phyloP scores from a whole-genome alignment of 2,329 filamentous ascomycete genomes.

The Alternaria sp. region DNA sequence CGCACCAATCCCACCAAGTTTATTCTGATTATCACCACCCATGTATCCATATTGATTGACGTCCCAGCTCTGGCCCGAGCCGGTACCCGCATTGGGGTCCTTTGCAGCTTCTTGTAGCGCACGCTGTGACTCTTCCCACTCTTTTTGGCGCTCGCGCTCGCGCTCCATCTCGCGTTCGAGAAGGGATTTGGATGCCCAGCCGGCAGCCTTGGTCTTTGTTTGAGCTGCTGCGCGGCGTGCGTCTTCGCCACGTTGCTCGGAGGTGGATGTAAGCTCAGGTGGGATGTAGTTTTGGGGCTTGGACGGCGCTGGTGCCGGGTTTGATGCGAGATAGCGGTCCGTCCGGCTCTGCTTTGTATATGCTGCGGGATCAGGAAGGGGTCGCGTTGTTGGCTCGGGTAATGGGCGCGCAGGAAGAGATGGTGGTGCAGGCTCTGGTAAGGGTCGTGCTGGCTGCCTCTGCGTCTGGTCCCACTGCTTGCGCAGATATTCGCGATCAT shows the following conservation, averaged over 20 bases:
- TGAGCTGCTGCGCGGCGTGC: constrained; percentile 67
- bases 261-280: constrained; percentile 65
- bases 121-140: constrained; percentile 81
- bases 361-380: constrained; percentile 46
- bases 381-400: constrained; percentile 45
- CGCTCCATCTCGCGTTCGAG: constrained; percentile 83
- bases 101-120: constrained; percentile 66
- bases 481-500: constrained; percentile 71
- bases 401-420: constrained; percentile 60
- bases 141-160: constrained; percentile 76
- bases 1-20: constrained; percentile 64
- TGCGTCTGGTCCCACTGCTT: constrained; percentile 62
- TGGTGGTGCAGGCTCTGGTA: constrained; percentile 44
- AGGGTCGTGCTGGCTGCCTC: constrained; percentile 47
- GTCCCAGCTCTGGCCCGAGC: constrained; percentile 77
- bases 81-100: constrained; percentile 67
- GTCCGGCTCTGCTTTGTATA: constrained; percentile 58
- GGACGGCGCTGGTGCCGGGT: constrained; percentile 60
- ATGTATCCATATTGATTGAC: constrained; percentile 79
- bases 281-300: constrained; percentile 54
- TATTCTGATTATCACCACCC: constrained; percentile 78
- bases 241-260: constrained; percentile 70
- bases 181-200: constrained; percentile 72
- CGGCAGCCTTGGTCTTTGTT: constrained; percentile 67
- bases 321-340: constrained; percentile 65